These are phyloP conservation scores for Xylariaceae sp. DNA, from an alignment of 2,329 filamentous ascomycete genomes.

Conservation along the genomic window DNA sequence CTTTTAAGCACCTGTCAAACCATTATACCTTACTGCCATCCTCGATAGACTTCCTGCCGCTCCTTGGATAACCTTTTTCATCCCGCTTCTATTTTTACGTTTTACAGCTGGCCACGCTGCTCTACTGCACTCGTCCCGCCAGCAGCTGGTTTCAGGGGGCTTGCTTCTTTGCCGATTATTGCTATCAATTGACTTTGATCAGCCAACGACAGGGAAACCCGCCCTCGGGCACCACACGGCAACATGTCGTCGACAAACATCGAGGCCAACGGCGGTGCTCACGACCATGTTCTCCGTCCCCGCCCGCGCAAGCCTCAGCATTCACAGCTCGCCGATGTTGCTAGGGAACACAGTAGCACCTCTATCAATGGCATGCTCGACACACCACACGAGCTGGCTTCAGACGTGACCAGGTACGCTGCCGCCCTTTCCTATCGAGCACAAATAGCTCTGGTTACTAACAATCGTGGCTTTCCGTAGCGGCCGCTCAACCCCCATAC, in stretches of 20 bases:
- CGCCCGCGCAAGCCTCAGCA: slow-evolving; percentile 58
- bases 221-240: neutral
- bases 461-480: too few relatives aligned
- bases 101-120: neutral
- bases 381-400: slow-evolving; percentile 44
- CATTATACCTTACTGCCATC: neutral
- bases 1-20: neutral
- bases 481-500: slow-evolving; percentile 81
- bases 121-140: neutral
- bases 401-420: slow-evolving; percentile 53
- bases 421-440: neutral
- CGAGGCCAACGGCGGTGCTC: slow-evolving; percentile 30
- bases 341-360: slow-evolving; percentile 49
- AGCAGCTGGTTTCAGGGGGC: slow-evolving; percentile 3
- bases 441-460: slow-evolving; percentile 23
- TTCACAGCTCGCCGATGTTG: slow-evolving; percentile 52
- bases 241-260: slow-evolving; percentile 38
- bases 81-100: neutral
- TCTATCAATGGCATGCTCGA: slow-evolving; percentile 47
- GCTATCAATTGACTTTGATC: neutral
- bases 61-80: neutral
- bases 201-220: neutral
- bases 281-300: slow-evolving; percentile 55
- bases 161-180: neutral
- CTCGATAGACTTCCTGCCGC: neutral